Base-by-base conservation (phyloP, 495 filamentous ascomycete species). In the Neurospora intermedia region DNA sequence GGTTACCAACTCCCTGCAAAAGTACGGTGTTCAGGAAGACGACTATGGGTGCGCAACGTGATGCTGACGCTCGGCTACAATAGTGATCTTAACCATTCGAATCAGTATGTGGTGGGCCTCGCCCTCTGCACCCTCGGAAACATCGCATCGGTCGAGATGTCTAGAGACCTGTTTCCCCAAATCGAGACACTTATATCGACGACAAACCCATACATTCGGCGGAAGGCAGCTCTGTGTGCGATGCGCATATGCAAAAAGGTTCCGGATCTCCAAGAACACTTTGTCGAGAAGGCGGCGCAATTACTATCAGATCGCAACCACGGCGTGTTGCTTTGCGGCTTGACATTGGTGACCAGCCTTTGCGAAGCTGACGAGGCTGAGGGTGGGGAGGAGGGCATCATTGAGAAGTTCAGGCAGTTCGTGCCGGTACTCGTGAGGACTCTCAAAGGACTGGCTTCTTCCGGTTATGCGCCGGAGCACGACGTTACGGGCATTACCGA, bases 191-290 rank as follows among this genome's bases (percentile, higher is more conserved):
- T 98, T 23, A 84, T 98, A 72, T 93, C 94, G 15, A 97, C 93
- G 40, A 91, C 93, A 43, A 99, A 99, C 81, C 95, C 96, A 13
- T 99, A 99, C 77, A 97, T 98, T 78, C 90, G 95, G 69, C 89
- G 96, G 69, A 99, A 99, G 86, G 96, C 96, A 43, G 96, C 96
- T 7, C 87, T 99, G n/a, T 99, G 96, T 81, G 96, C 96, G n/a
- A 99, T 99, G 96, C 88, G 96, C 46, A 97, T 99, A 84, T 97
- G 94, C 83, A 90, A 94, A 75, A 99, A 99, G 82, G 96, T 98
- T 54, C 96, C 96, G 7, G 96, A 99, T 79, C 86, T 99, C 43
- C 93, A 97, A 82, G 96, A 99, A 78, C 94, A 99, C 81, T 99
- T 98, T 78, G 78, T 98, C 38, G 96, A 98, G 73, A 98, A 97